A percentile compares a stretch with the other conserved stretches of the same genome.
phyloP scores from a whole-genome alignment of 805 yeast genomes.

The Kuraishia borneana region DNA sequence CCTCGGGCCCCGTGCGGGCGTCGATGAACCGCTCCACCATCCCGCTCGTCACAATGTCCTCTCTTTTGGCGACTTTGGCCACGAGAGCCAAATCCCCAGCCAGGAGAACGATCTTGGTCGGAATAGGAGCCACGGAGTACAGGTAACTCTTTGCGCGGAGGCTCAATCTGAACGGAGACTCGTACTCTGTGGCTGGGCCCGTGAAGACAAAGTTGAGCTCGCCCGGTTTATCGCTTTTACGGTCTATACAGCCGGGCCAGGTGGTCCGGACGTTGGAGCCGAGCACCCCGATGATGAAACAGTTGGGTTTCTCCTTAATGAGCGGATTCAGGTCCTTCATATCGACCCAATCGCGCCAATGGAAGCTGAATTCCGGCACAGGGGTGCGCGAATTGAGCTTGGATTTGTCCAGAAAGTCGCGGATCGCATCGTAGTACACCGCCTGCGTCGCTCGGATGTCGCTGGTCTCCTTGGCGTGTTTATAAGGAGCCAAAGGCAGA shows the following conservation, averaged over 20 bases:
- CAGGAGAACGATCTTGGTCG: constrained; percentile 28
- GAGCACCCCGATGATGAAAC: constrained; percentile 31
- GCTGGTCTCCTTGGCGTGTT: constrained; percentile 20
- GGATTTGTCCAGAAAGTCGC: constrained; percentile 15
- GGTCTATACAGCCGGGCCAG: constrained; percentile 28
- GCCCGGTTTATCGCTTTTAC: constrained; percentile 7
- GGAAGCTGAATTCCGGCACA: constrained; percentile 29
- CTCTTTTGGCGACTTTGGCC: constrained; percentile 20
- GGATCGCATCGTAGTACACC: constrained; percentile 21
- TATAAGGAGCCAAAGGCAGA: constrained; percentile 26
- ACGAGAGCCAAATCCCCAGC: constrained; percentile 29
- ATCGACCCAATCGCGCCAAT: constrained; percentile 49
- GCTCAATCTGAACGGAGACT: constrained; percentile 23
- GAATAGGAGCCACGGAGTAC: constrained; percentile 31
- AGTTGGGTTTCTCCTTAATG: constrained; percentile 26
- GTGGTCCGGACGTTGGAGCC: constrained; percentile 27
- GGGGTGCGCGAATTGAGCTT: constrained; percentile 12
- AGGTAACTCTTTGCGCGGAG: constrained; percentile 30
- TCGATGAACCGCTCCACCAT: constrained; percentile 23
- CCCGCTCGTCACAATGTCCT: constrained; percentile 18
- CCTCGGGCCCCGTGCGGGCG: constrained; percentile 11
- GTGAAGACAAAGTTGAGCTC: constrained; percentile 13
- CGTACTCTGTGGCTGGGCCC: constrained; percentile 19
- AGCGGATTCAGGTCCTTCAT: constrained; percentile 28
- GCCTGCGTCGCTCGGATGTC: constrained; percentile 23